Conservation (phyloP, 2,329 filamentous ascomycete species). For the Exophiala mesophila region DNA sequence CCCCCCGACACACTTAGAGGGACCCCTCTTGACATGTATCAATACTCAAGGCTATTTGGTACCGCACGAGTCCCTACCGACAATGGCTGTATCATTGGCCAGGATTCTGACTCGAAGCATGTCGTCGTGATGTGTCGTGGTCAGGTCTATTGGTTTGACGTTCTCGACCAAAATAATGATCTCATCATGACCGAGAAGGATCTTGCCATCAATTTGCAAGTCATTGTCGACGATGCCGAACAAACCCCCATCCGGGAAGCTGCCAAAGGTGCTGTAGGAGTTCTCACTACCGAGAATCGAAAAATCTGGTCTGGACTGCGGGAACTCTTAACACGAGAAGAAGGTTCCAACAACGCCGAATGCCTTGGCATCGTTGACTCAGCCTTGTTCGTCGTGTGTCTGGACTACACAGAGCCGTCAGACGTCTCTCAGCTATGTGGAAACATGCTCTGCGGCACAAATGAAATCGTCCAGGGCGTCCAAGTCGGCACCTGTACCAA, state of each 20-base stretch:
- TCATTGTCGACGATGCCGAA: slow-evolving; percentile 84
- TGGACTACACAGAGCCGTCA: slow-evolving; percentile 84
- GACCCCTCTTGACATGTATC: slow-evolving; percentile 92
- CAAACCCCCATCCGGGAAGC: slow-evolving; percentile 88
- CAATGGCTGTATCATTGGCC: slow-evolving; percentile 90
- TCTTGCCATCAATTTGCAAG: slow-evolving; percentile 82
- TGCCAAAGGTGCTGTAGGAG: slow-evolving; percentile 88
- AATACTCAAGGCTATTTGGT: slow-evolving; percentile 91
- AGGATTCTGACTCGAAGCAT: slow-evolving; percentile 89
- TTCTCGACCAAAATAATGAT: slow-evolving; percentile 88
- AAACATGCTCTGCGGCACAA: slow-evolving; percentile 97
- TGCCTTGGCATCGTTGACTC: slow-evolving; percentile 94
- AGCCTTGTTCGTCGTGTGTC: slow-evolving; percentile 82
- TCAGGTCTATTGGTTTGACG: slow-evolving; percentile 99
- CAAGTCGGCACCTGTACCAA: slow-evolving; percentile 98
- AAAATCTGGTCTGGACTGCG: slow-evolving; percentile 92
- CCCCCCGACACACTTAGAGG: slow-evolving; percentile 81
- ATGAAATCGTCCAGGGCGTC: slow-evolving; percentile 82
- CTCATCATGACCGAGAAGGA: slow-evolving; percentile 97
- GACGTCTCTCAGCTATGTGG: slow-evolving; percentile 82
- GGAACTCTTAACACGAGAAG: slow-evolving; percentile 79
- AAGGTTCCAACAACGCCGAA: slow-evolving; percentile 89
- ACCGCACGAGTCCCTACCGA: slow-evolving; percentile 92
- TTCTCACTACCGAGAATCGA: slow-evolving; percentile 91
- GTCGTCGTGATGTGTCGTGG: slow-evolving; percentile 89